Base-by-base conservation (phyloP, 1,284 basidiomycete genomes). In the Cryptococcus sp. region DNA sequence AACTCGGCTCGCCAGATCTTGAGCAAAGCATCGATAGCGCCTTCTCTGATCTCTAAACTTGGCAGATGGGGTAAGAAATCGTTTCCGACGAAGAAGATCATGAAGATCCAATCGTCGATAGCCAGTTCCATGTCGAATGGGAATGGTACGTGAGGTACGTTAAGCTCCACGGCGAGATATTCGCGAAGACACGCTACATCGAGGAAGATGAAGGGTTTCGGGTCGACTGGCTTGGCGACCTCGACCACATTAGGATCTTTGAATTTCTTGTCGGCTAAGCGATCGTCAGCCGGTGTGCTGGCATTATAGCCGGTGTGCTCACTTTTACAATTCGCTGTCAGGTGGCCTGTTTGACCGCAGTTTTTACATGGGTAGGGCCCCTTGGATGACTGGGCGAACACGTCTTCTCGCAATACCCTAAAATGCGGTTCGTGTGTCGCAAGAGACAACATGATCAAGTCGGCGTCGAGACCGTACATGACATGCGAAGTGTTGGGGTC, bases 21-120 rank as follows among this genome's bases (percentile, higher is more conserved):
- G 72, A 99, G 82, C 60, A 99, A 82, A 53, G 89, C 93, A 82
- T 99, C 96, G 81, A 99, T 97, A 31, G 95, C 96, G 57, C 95
- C 96, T 81, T 99, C 96, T 70, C 96, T 87, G 75, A 99, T 99
- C 83, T 99, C 96, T 82, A 99, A 86, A 60, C 89, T 92, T 22
- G 96, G 96, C 61, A 99, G 83, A 81, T 99, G 96, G 17, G 96
- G 96, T 73, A 99, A 84, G 83, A 99, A 99, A 81, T 99, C 95
- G 82, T 99, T 99, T 70, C 95, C 95, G 72, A 99, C 95, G 78
- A 99, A 98, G 86, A 99, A 98, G 73, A 98, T 98, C 70, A 99
- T 73, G 75, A 99, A 88, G 70, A 99, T 92, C 95, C 96, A 99
- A 78, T 99, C 96, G 84, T 99, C 96, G 78, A 99, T 92, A 40